Evolutionary conservation across 129 eudicot genomes (phyloP), one percentile per base, ranked within the genome.

Genomic region (Scalesia atractyloides): DNA sequence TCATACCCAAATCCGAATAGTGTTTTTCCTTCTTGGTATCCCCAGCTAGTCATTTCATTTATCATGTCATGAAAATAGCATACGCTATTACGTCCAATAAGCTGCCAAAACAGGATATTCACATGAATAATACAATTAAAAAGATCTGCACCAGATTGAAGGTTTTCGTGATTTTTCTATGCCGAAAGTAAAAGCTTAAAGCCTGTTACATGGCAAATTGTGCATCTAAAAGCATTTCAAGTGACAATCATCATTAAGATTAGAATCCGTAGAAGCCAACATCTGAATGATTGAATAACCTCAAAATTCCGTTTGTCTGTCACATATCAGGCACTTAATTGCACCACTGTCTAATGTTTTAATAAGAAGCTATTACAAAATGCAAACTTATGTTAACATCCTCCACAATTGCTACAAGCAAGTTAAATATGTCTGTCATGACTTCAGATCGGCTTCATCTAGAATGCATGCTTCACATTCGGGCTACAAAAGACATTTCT

Each of bases 1-100:
- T 95, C 99, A 85, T 95, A 95, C 74, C 97, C 97, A 78, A 91
- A 95, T 33, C 99, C 99, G 79, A 95, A 95, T 49, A 95, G 91
- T 2, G 99, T 90, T 81, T 87, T 86, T 53, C 99, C 99, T 86
- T 95, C 97, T 82, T 88, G 77, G 81, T 86, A 95, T 44, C 99
- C 99, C 99, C 99, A 95, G 36, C 80, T 84, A 73, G 81, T 81
- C 90, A 95, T 82, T 79, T 95, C 97, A 59, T 82, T 84, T 64
- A 95, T 86, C 97, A 95, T 84, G 37, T 95, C 99, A 86, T 95
- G 99, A 37, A 90, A 95, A 79, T 95, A 95, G 80, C 85, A 90
- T 51, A 95, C 96, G 50, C 78, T 75, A 44, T 91, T 96, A 77
- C 87, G 76, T 8, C 94, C 94, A 85, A 95, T 68, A 34, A 91